A percentile compares a stretch with the other conserved stretches of the same genome.
phyloP scores from a whole-genome alignment of 805 yeast genomes.

The Suhomyces canberraensis region DNA sequence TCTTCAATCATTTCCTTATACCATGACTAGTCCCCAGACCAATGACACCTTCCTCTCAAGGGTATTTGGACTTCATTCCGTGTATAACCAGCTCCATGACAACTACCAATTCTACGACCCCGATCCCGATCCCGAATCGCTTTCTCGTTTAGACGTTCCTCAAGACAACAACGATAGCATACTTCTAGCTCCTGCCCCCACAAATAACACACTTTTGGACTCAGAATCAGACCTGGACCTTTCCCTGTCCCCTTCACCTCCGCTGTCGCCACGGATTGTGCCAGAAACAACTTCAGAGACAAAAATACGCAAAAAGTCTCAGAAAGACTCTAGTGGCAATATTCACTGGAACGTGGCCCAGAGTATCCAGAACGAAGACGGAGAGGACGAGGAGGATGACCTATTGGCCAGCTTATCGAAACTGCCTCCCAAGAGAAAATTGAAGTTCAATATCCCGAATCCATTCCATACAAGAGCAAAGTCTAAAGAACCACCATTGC shows the following conservation, averaged over 20 bases:
- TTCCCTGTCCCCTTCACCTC: conserved; percentile 21
- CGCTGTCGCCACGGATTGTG: conserved; percentile 14
- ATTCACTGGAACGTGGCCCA: conserved; percentile 3
- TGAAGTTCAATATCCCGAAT: conserved; percentile 13
- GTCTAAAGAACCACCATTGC: conserved; percentile 8
- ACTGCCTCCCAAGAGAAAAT: conserved; percentile 6
- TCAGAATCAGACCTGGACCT: conserved; percentile 36
- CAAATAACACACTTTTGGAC: conserved; percentile 19
- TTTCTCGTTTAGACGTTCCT: no score
- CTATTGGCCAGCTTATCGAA: conserved; percentile 1
- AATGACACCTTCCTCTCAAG: conserved; percentile 59
- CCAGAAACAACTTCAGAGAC: background rate
- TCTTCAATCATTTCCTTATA: background rate
- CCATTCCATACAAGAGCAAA: conserved; percentile 2
- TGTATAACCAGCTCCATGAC: conserved; percentile 39
- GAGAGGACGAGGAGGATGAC: conserved; percentile 4
- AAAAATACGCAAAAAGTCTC: no score
- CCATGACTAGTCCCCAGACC: conserved; percentile 2
- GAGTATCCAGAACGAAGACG: no score
- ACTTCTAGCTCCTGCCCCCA: background rate
- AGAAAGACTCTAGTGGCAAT: background rate
- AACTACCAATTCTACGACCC: conserved; percentile 39
- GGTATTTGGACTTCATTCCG: conserved; percentile 54
- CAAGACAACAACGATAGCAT: background rate
- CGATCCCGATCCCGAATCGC: no score